phyloP scores from a whole-genome alignment of 1,284 basidiomycete genomes.

The Ceratobasidium sp. region DNA sequence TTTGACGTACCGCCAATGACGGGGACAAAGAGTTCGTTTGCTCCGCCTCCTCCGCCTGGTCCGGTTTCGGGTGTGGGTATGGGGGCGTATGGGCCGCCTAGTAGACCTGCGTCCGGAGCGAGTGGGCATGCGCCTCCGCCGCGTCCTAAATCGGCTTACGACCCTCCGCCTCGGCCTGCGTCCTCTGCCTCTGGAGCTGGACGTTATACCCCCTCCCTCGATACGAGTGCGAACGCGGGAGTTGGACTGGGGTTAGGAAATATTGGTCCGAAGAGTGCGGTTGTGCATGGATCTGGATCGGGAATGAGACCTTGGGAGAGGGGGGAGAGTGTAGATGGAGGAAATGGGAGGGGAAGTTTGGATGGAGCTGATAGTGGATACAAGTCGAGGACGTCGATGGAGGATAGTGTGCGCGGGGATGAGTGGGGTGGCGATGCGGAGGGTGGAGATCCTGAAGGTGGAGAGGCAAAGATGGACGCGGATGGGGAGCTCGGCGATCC shows the following conservation, averaged over 20 bases:
- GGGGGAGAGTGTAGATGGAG: conserved; percentile 7
- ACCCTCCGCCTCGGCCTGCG: conserved; percentile 25
- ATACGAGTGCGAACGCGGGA: conserved; percentile 4
- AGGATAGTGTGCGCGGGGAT: background rate
- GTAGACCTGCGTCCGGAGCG: background rate
- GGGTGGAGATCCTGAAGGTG: conserved; percentile 27
- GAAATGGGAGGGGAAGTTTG: conserved; percentile 34
- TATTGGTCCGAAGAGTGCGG: conserved; percentile 16
- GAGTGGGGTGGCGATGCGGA: conserved; percentile 30
- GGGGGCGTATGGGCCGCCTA: background rate
- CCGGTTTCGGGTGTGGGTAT: too few relatives aligned
- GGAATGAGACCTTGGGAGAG: conserved; percentile 22
- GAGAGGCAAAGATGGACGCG: background rate
- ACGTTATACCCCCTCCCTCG: conserved; percentile 6
- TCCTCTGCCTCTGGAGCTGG: conserved; percentile 5
- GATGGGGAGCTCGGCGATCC: conserved; percentile 3
- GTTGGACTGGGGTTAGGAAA: background rate
- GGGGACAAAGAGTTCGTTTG: conserved; percentile 8
- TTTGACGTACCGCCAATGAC: conserved; percentile 6
- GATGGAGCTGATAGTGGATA: conserved; percentile 39
- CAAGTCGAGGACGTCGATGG: conserved; percentile 28
- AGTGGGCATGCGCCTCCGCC: conserved; percentile 19
- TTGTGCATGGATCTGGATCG: background rate
- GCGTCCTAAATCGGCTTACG: conserved; percentile 24
- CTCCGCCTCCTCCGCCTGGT: conserved; percentile 25